These are phyloP conservation scores for Acanthamoeba triangularis DNA, from an alignment of 208 protist genomes.

Conservation along the genomic window DNA sequence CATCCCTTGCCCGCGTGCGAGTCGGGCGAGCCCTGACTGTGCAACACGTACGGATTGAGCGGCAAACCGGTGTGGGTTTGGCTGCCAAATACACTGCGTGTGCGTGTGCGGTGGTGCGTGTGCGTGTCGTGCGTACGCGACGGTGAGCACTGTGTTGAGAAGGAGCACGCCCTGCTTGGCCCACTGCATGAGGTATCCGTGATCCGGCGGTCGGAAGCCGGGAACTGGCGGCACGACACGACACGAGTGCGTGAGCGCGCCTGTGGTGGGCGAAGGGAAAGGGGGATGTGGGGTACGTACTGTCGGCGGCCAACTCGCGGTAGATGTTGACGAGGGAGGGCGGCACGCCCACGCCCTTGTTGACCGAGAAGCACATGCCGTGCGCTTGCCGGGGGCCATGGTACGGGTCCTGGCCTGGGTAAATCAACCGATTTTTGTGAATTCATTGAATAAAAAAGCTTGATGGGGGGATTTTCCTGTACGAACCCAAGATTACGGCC, in stretches of 20 bases:
- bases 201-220: constrained; percentile 21
- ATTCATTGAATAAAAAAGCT: neutral
- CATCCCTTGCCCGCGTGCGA: constrained; percentile 49
- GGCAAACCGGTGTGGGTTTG: no score
- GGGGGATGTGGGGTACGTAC: neutral
- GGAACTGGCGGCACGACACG: neutral
- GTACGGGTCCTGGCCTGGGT: constrained; percentile 53
- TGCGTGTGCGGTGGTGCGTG: neutral
- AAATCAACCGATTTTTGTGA: neutral
- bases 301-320: constrained; percentile 18
- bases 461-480: no score
- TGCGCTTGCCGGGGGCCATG: neutral
- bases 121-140: neutral
- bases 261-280: neutral
- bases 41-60: neutral
- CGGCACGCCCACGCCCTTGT: neutral
- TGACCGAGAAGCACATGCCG: constrained; percentile 75
- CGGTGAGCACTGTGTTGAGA: constrained; percentile 74
- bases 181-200: constrained; percentile 65
- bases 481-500: constrained; percentile 47
- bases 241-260: neutral
- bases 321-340: constrained; percentile 60
- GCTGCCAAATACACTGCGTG: neutral
- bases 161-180: constrained; percentile 64
- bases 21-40: neutral